phyloP scores from a whole-genome alignment of 352 stramenopile genomes.

The Aphanomyces stellatus region DNA sequence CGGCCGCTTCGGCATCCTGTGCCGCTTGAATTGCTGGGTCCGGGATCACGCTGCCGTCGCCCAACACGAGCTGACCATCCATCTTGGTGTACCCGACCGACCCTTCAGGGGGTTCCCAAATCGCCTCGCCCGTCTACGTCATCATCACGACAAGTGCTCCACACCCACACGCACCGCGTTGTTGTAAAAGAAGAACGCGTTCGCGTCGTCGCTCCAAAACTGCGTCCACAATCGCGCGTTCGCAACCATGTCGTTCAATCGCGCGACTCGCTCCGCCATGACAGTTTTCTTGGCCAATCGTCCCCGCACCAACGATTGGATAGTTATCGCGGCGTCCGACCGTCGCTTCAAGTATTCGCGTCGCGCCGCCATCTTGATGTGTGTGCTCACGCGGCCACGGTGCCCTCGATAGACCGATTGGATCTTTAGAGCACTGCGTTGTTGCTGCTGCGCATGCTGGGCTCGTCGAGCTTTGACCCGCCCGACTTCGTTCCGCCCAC shows the following conservation, averaged over 20 bases:
- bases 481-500: constrained; percentile 28
- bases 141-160: constrained; percentile 10
- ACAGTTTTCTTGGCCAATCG: constrained; percentile 39
- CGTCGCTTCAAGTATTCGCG: constrained; percentile 47
- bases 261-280: constrained; percentile 21
- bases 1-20: neutral
- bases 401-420: constrained; percentile 67
- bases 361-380: constrained; percentile 54
- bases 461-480: constrained; percentile 27
- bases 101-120: constrained; percentile 55
- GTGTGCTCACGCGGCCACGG: constrained; percentile 47
- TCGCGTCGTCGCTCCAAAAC: constrained; percentile 67
- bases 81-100: constrained; percentile 67
- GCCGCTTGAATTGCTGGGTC: constrained; percentile 32
- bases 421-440: constrained; percentile 42
- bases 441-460: constrained; percentile 27
- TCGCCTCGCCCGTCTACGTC: constrained; percentile 45
- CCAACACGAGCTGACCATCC: constrained; percentile 54
- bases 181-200: constrained; percentile 76
- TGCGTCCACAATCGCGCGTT: constrained; percentile 51
- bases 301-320: constrained; percentile 47
- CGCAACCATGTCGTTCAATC: constrained; percentile 31
- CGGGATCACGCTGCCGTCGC: constrained; percentile 54
- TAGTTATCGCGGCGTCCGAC: constrained; percentile 46
- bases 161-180: constrained; percentile 26